Conservation (phyloP, 2,329 filamentous ascomycete genomes). For the Aspergillus terreus region DNA sequence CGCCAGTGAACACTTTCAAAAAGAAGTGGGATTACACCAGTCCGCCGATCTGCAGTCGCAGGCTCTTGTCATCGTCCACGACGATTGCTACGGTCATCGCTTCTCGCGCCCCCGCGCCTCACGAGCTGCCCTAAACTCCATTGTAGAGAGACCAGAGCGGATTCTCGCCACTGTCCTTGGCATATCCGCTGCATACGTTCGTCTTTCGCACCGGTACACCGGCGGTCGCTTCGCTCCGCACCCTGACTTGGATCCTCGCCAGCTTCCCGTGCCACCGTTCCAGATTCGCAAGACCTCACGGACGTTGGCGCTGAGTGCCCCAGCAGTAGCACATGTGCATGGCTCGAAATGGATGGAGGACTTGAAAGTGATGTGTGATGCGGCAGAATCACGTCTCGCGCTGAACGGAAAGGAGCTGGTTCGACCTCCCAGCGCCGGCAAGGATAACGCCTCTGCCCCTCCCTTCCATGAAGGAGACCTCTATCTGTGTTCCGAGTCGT, state of each 20-base stretch:
- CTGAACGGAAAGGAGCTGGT: constrained; percentile 73
- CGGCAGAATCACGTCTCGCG: constrained; percentile 73
- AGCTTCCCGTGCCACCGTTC: constrained; percentile 67
- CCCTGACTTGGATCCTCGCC: constrained; percentile 55
- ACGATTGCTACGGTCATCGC: constrained; percentile 91
- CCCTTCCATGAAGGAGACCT: constrained; percentile 84
- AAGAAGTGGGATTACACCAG: constrained; percentile 65
- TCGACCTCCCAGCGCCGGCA: constrained; percentile 49
- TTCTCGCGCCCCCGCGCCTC: constrained; percentile 79
- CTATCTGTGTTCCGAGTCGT: constrained; percentile 82
- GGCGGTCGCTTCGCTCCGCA: constrained; percentile 66
- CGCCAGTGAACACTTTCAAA: constrained; percentile 65
- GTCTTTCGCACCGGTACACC: constrained; percentile 75
- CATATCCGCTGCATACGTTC: constrained; percentile 81
- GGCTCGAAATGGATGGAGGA: constrained; percentile 92
- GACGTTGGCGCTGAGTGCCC: constrained; percentile 65
- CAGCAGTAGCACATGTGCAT: constrained; percentile 85
- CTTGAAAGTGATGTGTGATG: constrained; percentile 76
- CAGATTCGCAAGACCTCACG: constrained; percentile 78
- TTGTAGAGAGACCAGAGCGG: constrained; percentile 90
- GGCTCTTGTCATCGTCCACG: constrained; percentile 82
- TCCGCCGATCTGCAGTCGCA: constrained; percentile 44
- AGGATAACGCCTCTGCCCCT: constrained; percentile 43
- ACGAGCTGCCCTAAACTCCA: constrained; percentile 67
- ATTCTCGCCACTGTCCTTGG: constrained; percentile 81